Evolutionary conservation across 2,329 filamentous ascomycete species (phyloP), one percentile per base, ranked within the genome.

Genomic region (Diaporthe capsici): DNA sequence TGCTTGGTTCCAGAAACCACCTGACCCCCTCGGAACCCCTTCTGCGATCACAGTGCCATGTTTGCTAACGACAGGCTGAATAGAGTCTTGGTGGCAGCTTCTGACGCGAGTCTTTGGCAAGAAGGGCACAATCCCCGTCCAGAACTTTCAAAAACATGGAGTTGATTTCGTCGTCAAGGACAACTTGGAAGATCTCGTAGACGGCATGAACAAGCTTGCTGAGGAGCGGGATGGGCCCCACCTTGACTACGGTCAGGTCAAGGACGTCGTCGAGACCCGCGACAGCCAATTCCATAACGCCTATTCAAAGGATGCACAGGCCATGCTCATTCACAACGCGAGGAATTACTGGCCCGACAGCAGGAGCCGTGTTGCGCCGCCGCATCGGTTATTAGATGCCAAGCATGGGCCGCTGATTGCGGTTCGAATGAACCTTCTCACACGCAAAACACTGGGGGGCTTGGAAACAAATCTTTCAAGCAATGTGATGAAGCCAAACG

Each of bases 231-330:
- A 82, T 3, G 90, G 89, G 0, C 88, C 89, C 0, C 47, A 78
- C 10, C 87, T 92, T 1, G 86, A 90, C 25, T 82, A 83, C 17
- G 84, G 83, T 0, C 78, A 82, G 15, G 79, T 92, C 77, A 83
- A 82, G 63, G 85, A 86, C 25, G 85, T 86, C 0, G 85, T 92
- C 51, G 86, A 91, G 71, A 80, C 85, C 1, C 87, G 90, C 72
- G 90, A 92, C 79, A 84, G 83, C 13, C 90, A 92, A 81, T 85
- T 92, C 73, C 84, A 85, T 73, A 92, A 92, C 78, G 76, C 82
- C 2, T 92, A 87, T 82, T 88, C 87, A 79, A 92, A 92, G 78
- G 90, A 92, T 76, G 88, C 89, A 1, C 91, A 92, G 82, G 86
- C 88, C 44, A 92, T 92, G 91, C 86, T 92, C 61, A 89, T 92